These are phyloP conservation scores for Colletotrichum caudatum DNA, from an alignment of 2,329 filamentous ascomycete genomes.

Conservation along the genomic window DNA sequence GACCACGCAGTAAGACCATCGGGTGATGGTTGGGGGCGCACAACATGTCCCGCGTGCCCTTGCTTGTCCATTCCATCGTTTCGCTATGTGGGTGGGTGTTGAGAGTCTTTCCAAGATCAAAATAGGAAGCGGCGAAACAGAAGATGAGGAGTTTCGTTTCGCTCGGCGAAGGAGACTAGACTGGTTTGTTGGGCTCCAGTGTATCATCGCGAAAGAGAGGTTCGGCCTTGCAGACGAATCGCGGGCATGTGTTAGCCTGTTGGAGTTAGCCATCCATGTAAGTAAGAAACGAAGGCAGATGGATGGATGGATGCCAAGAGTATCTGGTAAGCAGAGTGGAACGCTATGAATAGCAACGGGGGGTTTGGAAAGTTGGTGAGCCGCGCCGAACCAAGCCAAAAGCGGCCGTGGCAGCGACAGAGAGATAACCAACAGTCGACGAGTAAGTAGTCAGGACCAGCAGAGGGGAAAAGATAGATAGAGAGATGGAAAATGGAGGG, in stretches of 20 bases:
- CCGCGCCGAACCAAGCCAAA: background rate
- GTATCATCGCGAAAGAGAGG: background rate
- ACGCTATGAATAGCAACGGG: slow-evolving; percentile 40
- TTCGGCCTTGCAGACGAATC: background rate
- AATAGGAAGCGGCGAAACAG: slow-evolving; percentile 27
- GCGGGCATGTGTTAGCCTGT: background rate
- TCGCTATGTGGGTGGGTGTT: background rate
- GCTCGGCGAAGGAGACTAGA: background rate
- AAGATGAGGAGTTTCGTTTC: background rate
- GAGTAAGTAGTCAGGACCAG: background rate
- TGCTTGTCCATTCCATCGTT: background rate
- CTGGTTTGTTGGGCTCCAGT: background rate
- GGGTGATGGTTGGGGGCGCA: background rate
- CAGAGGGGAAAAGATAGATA: background rate
- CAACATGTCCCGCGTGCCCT: slow-evolving; percentile 9
- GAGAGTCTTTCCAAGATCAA: background rate
- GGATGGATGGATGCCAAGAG: slow-evolving; percentile 21
- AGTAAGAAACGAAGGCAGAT: slow-evolving; percentile 19
- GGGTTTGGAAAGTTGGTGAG: slow-evolving; percentile 4
- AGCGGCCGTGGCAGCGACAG: background rate
- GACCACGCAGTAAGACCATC: background rate
- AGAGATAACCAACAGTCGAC: background rate
- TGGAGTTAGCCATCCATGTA: slow-evolving; percentile 24
- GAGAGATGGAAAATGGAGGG: background rate
- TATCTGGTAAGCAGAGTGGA: slow-evolving; percentile 13